Conservation (phyloP, 345 rosid species). For the Gossypium anomalum region DNA sequence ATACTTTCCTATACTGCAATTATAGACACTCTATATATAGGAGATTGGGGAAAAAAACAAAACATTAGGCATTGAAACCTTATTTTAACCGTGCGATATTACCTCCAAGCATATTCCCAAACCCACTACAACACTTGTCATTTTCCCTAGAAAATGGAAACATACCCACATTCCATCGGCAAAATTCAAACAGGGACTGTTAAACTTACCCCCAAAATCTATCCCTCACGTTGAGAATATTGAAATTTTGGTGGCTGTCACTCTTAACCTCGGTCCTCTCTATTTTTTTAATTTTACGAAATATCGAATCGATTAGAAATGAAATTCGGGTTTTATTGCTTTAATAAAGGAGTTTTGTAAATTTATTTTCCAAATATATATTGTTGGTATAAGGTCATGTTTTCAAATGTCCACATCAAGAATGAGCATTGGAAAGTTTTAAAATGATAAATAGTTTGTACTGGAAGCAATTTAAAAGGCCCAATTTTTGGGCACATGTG, state of each 20-base stretch:
- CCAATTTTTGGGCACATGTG: constrained; percentile 17
- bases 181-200: constrained; percentile 3
- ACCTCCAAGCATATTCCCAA: neutral
- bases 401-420: constrained; percentile 24
- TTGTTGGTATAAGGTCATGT: constrained; percentile 23
- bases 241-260: neutral
- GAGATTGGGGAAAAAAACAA: neutral
- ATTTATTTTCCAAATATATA: too few relatives aligned
- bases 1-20: neutral
- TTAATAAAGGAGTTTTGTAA: too few relatives aligned
- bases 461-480: constrained; percentile 21
- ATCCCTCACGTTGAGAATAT: constrained; percentile 21
- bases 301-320: too few relatives aligned
- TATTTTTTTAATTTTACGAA: too few relatives aligned
- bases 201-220: constrained; percentile 13
- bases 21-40: neutral
- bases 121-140: constrained; percentile 22
- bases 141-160: constrained; percentile 26
- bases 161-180: constrained; percentile 27
- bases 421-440: neutral
- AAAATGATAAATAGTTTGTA: constrained; percentile 7
- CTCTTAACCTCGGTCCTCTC: neutral
- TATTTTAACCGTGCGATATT: constrained; percentile 28
- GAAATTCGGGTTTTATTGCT: too few relatives aligned
- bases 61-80: constrained; percentile 10